Evolutionary conservation across 495 filamentous ascomycete genomes (phyloP), one percentile per base, ranked within the genome.

Genomic region (Rhypophila decipiens): DNA sequence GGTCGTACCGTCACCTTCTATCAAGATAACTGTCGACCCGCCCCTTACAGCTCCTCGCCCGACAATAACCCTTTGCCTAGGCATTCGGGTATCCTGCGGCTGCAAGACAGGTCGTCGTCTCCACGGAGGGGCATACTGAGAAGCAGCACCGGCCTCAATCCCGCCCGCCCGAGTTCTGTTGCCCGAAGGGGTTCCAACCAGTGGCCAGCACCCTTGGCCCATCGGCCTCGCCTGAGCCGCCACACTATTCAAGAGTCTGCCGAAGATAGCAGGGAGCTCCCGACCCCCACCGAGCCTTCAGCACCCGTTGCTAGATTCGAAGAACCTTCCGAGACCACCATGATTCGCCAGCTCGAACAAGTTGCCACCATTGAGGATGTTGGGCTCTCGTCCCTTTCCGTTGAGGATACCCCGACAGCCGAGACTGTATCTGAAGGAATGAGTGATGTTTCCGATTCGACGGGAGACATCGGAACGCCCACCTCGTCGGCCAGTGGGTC

Each of bases 31-130:
- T 1, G 15, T 9, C 20, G 36, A 7, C 15, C 15, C 11, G 4
- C 21, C 2, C 22, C 12, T 20, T 24, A 13, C 12, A 12, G 33
- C n/a, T 46, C 49, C 24, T 39, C 45, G 4, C 42, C 45, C 10
- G 49, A 52, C 21, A 51, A 46, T 22, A 23, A 29, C 5, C 47
- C 38, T 10, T 11, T 40, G 17, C 45, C 34, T 22, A 47, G 33
- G 39, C 49, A 43, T 8, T 11, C 24, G 7, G 39, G 39, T 41
- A 22, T 41, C 35, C 40, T 24, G 12, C 46, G 49, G n/a, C 29
- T 49, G 29, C 42, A 39, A 12, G 40, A 52, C 24, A 48, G 7
- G 15, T 35, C 29, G 15, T 19, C 24, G 36, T 2, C 35, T 10
- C 20, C 36, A 5, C 15, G 35, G 18, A 12, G 35, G 11, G 34